A percentile compares a stretch with the other conserved stretches of the same genome.
Conservation (phyloP, 139 green algal species). For the Chlorella sp. region DNA sequence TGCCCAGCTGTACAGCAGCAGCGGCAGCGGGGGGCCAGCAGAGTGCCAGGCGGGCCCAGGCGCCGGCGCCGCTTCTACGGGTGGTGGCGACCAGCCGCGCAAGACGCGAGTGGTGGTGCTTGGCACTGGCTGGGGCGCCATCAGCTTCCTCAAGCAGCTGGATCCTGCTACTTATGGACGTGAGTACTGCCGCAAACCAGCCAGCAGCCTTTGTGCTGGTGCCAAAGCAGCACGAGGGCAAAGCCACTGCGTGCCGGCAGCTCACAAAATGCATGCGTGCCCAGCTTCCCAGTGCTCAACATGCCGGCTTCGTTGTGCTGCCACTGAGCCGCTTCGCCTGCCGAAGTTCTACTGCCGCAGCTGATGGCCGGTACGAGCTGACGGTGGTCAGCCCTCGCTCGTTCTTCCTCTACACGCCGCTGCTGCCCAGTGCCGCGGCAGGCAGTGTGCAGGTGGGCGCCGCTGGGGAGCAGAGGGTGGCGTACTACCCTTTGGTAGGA, state of each 20-base stretch:
- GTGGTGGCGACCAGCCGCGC: neutral
- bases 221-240: neutral
- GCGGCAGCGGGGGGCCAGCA: no score
- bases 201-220: neutral
- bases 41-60: no score
- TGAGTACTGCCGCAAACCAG: neutral
- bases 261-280: no score
- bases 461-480: no score
- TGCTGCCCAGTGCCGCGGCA: slow-evolving; percentile 86
- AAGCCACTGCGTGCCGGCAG: no score
- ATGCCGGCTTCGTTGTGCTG: no score
- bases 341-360: slow-evolving; percentile 20
- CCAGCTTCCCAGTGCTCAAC: no score
- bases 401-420: slow-evolving; percentile 98
- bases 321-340: neutral
- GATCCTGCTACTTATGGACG: slow-evolving; percentile 40
- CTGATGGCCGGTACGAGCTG: slow-evolving; percentile 51
- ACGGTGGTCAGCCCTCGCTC: slow-evolving; percentile 78
- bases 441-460: slow-evolving; percentile 73
- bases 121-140: slow-evolving; percentile 89
- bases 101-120: slow-evolving; percentile 83
- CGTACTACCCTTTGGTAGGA: no score
- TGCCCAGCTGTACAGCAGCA: no score
- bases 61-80: no score
- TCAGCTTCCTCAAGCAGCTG: slow-evolving; percentile 84